These are phyloP conservation scores for Ceratocystis colombiana DNA, from an alignment of 2,329 filamentous ascomycete species.

Conservation along the genomic window DNA sequence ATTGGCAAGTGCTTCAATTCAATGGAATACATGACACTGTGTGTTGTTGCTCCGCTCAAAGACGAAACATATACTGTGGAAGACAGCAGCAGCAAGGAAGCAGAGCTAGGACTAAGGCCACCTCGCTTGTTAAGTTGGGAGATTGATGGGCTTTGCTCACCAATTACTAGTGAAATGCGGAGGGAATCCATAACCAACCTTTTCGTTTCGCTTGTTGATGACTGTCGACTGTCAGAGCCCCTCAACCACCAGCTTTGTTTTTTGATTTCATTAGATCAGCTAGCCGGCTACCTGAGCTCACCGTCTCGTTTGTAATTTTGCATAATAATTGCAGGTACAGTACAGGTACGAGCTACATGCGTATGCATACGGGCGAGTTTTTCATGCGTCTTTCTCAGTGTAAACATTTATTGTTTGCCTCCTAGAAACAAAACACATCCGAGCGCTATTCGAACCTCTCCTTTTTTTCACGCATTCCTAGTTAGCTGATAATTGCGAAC, in stretches of 20 bases:
- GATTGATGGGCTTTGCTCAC: background rate
- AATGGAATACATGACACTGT: background rate
- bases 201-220: background rate
- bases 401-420: background rate
- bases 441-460: background rate
- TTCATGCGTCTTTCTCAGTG: background rate
- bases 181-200: background rate
- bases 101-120: background rate
- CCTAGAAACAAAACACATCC: slow-evolving; percentile 11
- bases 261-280: background rate
- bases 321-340: background rate
- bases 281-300: background rate
- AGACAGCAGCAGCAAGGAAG: background rate
- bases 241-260: background rate
- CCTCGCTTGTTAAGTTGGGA: background rate
- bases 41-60: background rate
- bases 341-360: background rate
- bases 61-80: background rate
- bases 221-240: background rate
- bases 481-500: background rate
- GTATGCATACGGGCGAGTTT: background rate
- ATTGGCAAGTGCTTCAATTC: background rate
- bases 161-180: background rate
- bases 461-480: background rate
- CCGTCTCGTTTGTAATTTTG: background rate